Evolutionary conservation across 169 alveolate genomes (phyloP).

Genomic region (Plasmodium relictum): DNA sequence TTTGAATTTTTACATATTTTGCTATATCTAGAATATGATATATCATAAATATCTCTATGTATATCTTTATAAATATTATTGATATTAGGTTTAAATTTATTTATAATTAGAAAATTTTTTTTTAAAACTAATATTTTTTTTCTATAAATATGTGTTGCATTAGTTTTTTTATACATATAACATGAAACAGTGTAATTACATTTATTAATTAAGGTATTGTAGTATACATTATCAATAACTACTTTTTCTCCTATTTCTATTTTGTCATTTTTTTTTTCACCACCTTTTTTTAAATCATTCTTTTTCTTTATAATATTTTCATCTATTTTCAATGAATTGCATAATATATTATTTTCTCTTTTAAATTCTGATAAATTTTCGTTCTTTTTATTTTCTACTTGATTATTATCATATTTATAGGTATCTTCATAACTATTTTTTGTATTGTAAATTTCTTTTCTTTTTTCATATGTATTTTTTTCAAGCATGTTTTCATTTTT

Average conservation of each 20-base stretch:
- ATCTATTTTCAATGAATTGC: neutral
- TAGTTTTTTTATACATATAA: constrained; percentile 61
- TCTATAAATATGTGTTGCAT: constrained; percentile 70
- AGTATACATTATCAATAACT: constrained; percentile 21
- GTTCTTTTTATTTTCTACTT: neutral
- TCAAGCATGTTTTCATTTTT: neutral
- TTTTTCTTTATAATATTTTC: neutral
- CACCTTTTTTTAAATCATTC: neutral
- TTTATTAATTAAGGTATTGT: constrained; percentile 49
- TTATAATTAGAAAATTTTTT: constrained; percentile 45
- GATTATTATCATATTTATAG: neutral
- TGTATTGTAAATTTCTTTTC: neutral
- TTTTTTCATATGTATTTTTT: constrained; percentile 9
- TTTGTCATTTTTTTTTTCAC: neutral
- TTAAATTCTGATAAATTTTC: neutral
- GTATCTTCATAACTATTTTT: neutral
- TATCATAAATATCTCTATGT: constrained; percentile 45
- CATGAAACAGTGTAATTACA: constrained; percentile 67
- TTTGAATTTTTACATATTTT: constrained; percentile 49
- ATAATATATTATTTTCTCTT: neutral
- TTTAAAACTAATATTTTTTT: constrained; percentile 50
- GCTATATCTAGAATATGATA: constrained; percentile 58
- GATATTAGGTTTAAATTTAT: constrained; percentile 54
- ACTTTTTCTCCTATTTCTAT: neutral
- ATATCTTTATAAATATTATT: constrained; percentile 33